phyloP scores from a whole-genome alignment of 371 early-diverging fungal genomes.

The Choanephora cucurbitarum region DNA sequence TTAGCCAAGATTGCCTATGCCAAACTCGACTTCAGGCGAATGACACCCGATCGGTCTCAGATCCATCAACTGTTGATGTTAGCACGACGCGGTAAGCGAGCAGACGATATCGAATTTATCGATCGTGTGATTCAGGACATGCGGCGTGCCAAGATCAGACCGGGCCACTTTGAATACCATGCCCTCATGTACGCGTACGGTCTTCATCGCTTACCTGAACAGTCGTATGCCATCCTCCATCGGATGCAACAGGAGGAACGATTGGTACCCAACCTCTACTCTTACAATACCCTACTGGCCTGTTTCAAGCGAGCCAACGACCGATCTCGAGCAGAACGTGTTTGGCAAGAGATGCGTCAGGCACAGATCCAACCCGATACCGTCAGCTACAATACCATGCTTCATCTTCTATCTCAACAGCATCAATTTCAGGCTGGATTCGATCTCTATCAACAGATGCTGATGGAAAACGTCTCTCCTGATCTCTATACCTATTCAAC shows the following conservation, averaged over 20 bases:
- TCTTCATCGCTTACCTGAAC: conserved; percentile 27
- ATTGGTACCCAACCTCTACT: conserved; percentile 28
- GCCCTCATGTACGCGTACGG: conserved; percentile 43
- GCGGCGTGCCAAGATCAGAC: conserved; percentile 10
- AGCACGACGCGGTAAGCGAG: conserved; percentile 21
- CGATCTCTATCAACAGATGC: conserved; percentile 39
- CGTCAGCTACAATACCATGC: conserved; percentile 50
- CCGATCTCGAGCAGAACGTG: conserved; percentile 24
- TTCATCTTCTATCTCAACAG: conserved; percentile 25
- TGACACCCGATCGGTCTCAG: no score
- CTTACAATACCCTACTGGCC: conserved; percentile 55
- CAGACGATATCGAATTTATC: conserved; percentile 31
- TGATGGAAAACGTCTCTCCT: conserved; percentile 21
- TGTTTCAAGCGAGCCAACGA: conserved; percentile 51
- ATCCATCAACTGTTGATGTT: conserved; percentile 25
- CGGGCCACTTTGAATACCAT: conserved; percentile 40
- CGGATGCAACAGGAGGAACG: conserved; percentile 31
- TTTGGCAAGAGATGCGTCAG: conserved; percentile 44
- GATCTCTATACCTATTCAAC: conserved; percentile 55
- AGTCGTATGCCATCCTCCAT: conserved; percentile 26
- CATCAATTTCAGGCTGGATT: conserved; percentile 20
- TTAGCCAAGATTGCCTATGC: no score
- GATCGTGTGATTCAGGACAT: conserved; percentile 26
- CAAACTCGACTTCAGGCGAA: no score
- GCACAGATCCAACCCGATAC: conserved; percentile 36